Evolutionary conservation across 768 basidiomycete genomes (phyloP).

Genomic region (Russula virescens): DNA sequence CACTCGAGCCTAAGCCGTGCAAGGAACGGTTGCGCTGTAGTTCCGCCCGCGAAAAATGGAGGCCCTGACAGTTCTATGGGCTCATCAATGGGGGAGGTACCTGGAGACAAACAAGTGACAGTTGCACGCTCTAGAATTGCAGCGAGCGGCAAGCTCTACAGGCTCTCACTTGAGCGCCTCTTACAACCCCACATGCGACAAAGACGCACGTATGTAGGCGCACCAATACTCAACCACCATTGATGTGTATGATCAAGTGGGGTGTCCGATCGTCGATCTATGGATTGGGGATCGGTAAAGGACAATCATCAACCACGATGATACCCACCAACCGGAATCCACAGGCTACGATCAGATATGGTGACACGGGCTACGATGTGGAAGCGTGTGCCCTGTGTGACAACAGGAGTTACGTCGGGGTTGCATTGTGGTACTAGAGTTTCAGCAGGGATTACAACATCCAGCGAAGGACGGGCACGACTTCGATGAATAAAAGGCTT

Average conservation of each 20-base stretch:
- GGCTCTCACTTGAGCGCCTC: background rate
- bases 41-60: constrained; percentile 31
- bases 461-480: constrained; percentile 35
- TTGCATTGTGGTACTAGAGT: background rate
- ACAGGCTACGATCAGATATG: constrained; percentile 42
- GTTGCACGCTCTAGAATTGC: constrained; percentile 32
- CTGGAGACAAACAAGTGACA: constrained; percentile 35
- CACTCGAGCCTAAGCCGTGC: constrained; percentile 38
- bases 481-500: constrained; percentile 40
- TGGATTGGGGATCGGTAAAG: background rate
- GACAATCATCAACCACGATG: background rate
- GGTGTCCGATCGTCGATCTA: constrained; percentile 33
- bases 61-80: constrained; percentile 33
- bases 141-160: constrained; percentile 34
- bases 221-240: constrained; percentile 42
- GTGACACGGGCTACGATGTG: constrained; percentile 42
- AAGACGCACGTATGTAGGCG: constrained; percentile 44
- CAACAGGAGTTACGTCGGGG: background rate
- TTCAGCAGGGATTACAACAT: constrained; percentile 23
- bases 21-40: constrained; percentile 24
- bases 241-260: constrained; percentile 35
- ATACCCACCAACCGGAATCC: constrained; percentile 36
- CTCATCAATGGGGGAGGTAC: constrained; percentile 31
- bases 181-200: background rate
- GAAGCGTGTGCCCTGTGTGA: constrained; percentile 36